These are phyloP conservation scores for Litchi chinensis DNA, from an alignment of 345 rosid species.

Conservation along the genomic window DNA sequence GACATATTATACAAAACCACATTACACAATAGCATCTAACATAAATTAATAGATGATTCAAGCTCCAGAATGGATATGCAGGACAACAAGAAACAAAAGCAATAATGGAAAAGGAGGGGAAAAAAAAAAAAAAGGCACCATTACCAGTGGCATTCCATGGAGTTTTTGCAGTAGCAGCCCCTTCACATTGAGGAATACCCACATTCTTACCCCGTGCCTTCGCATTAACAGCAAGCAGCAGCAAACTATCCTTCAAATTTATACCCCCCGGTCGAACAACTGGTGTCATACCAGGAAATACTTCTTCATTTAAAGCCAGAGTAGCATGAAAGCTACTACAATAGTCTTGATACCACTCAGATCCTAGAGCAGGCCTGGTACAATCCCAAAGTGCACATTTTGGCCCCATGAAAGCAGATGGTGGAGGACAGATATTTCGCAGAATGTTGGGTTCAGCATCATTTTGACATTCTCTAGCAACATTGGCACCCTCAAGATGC, in stretches of 20 bases:
- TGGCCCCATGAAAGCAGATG: constrained; percentile 84
- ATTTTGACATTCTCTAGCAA: constrained; percentile 32
- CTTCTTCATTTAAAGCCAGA: constrained; percentile 61
- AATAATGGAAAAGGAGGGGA: not conserved
- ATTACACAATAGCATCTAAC: not conserved
- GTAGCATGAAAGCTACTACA: constrained; percentile 77
- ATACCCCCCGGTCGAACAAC: constrained; percentile 79
- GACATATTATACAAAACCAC: not conserved
- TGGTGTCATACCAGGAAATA: constrained; percentile 59
- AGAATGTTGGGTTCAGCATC: constrained; percentile 38
- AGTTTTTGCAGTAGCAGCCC: constrained; percentile 77
- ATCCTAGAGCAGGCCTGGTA: constrained; percentile 76
- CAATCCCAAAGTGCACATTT: constrained; percentile 96
- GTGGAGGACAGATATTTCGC: constrained; percentile 53
- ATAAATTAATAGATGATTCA: not conserved
- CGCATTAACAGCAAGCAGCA: constrained; percentile 60
- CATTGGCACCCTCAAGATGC: constrained; percentile 35
- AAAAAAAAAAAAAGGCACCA: not conserved
- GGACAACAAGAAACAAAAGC: not conserved
- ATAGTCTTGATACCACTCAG: constrained; percentile 56
- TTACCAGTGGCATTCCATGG: constrained; percentile 91
- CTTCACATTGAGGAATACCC: constrained; percentile 87
- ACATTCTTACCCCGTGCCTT: constrained; percentile 76
- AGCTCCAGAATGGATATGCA: not conserved
- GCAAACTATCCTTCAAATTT: constrained; percentile 67